phyloP scores from a whole-genome alignment of 331 rosid species.

The Malus hybrid region DNA sequence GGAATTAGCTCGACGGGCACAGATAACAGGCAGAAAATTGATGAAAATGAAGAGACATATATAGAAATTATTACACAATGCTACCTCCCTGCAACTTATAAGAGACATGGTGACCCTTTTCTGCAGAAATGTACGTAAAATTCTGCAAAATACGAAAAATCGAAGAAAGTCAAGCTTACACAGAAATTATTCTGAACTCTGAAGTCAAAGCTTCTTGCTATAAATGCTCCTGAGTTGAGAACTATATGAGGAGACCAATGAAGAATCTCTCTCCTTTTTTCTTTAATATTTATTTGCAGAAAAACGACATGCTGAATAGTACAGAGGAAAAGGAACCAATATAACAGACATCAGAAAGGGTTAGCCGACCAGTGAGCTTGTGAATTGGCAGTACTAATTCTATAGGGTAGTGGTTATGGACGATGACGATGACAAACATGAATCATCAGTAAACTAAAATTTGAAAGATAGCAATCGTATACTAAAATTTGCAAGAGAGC shows the following conservation, averaged over 20 bases:
- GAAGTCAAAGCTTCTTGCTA: background rate
- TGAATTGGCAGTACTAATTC: background rate
- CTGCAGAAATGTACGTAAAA: background rate
- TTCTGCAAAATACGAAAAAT: background rate
- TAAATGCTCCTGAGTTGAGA: background rate
- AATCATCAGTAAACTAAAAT: no score
- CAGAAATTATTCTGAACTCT: background rate
- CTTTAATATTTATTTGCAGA: background rate
- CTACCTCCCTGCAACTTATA: background rate
- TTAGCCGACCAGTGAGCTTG: background rate
- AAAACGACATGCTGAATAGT: background rate
- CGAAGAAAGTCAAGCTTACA: background rate
- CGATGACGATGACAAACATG: background rate
- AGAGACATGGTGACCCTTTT: background rate
- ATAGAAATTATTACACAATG: background rate
- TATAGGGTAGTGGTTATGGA: background rate
- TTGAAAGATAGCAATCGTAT: no score
- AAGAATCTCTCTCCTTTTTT: background rate
- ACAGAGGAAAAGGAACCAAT: background rate
- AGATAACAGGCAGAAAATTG: background rate
- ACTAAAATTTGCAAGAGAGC: no score
- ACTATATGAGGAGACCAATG: background rate
- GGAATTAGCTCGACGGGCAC: background rate
- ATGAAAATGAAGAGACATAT: background rate
- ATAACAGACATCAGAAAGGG: background rate